Evolutionary conservation across 2,329 filamentous ascomycete genomes (phyloP), one percentile per base, ranked within the genome.

Genomic region (Trichoderma simmonsii): DNA sequence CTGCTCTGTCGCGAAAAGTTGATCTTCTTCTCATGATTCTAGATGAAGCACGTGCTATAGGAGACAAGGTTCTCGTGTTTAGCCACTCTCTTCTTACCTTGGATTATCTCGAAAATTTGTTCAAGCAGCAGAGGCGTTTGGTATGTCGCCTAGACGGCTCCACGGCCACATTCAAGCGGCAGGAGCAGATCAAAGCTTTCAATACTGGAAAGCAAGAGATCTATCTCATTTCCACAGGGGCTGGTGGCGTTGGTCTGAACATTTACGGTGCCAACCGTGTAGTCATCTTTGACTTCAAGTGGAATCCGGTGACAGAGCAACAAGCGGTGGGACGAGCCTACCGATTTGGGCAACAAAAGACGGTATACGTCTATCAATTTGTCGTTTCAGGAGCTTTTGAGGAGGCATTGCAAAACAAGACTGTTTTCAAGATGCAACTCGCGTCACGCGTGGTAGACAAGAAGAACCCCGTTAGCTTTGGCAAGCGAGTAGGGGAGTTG

Each of bases 241-340:
- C 95, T 9, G 95, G 94, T 26, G 93, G 94, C 0, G 83, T 94
- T 1, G 95, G 95, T 0, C 84, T 97, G 64, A 98, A 98, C 73
- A 91, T 98, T 14, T 88, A 89, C 54, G 91, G 92, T 1, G 95
- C 95, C 1, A 97, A 94, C 78, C 89, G 95, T 24, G 93, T 97
- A 1, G 87, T 98, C 24, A 91, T 98, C 24, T 92, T 97, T 71
- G 95, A 98, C 79, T 93, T 92, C 77, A 86, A 87, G 73, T 97
- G 91, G 82, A 96, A 95, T 74, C 95, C 95, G 0, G 87, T 90
- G 6, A 86, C 91, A 78, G 95, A 97, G 80, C 91, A 94, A 77
- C 95, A 98, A 81, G 95, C 95, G 1, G 89, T 97, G 65, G 95
- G 94, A 2, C 88, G 95, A 68, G 92, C 93, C 0, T 97, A 96